A percentile compares a stretch with the other conserved stretches of the same genome.
Conservation (phyloP, 129 eudicot genomes). For the Escallonia rubra region DNA sequence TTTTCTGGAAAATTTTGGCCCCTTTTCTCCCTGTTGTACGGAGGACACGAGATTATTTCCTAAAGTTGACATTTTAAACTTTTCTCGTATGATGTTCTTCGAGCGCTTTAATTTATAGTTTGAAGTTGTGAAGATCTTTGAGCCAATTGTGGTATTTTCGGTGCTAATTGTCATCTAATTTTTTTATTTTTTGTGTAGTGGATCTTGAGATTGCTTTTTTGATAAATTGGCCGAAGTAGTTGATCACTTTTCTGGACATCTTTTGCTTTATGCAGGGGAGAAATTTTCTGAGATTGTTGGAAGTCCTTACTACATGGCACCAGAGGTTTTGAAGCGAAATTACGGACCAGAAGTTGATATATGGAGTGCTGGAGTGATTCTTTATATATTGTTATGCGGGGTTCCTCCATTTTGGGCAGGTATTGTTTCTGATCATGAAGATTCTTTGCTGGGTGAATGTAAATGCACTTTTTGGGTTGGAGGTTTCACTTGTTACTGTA, state of each 20-base stretch:
- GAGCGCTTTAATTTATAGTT: too few relatives aligned
- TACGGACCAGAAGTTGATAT: slow-evolving; percentile 93
- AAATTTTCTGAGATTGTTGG: slow-evolving; percentile 94
- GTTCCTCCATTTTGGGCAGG: slow-evolving; percentile 99
- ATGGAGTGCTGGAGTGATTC: slow-evolving; percentile 97
- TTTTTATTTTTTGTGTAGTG: too few relatives aligned
- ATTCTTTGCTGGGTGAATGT: not conserved
- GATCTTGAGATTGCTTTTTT: not conserved
- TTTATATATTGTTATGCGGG: slow-evolving; percentile 84
- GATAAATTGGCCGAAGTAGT: not conserved
- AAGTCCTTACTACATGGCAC: slow-evolving; percentile 92
- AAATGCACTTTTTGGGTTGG: not conserved
- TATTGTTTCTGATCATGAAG: slow-evolving; percentile 5
- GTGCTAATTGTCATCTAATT: too few relatives aligned
- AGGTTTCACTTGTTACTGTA: not conserved
- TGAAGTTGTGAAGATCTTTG: too few relatives aligned
- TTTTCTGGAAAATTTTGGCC: not conserved
- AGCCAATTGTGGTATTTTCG: too few relatives aligned
- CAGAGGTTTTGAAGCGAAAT: slow-evolving; percentile 77
- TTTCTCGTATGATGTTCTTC: too few relatives aligned
- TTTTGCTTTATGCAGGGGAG: slow-evolving; percentile 48
- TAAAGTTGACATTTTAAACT: too few relatives aligned
- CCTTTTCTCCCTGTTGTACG: not conserved
- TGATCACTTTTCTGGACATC: not conserved
- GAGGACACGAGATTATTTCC: too few relatives aligned